Conservation (phyloP, 352 stramenopile genomes). For the Globisporangium nodosum region DNA sequence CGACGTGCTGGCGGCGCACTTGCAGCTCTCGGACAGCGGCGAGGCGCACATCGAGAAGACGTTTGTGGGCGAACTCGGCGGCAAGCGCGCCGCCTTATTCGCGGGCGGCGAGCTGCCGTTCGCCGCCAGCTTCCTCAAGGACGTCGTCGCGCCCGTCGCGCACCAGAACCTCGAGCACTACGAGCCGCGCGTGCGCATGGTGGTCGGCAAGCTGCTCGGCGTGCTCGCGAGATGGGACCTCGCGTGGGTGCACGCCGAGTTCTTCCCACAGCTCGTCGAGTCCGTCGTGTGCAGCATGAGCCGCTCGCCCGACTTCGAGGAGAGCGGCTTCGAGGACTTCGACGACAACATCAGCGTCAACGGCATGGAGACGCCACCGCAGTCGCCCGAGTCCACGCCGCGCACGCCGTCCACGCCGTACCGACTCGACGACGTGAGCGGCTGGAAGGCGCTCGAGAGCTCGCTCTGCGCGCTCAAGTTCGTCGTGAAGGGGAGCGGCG, state of each 20-base stretch:
- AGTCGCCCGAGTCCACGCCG: constrained; percentile 50
- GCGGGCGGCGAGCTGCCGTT: constrained; percentile 24
- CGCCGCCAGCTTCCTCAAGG: constrained; percentile 34
- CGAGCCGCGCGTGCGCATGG: constrained; percentile 78
- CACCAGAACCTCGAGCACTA: constrained; percentile 78
- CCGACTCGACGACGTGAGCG: constrained; percentile 93
- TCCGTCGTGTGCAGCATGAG: constrained; percentile 70
- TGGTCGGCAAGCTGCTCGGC: constrained; percentile 66
- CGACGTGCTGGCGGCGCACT: constrained; percentile 34
- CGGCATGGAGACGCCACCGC: constrained; percentile 64
- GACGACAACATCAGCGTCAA: constrained; percentile 82
- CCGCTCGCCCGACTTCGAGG: constrained; percentile 75
- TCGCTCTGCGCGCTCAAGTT: constrained; percentile 84
- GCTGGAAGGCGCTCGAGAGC: constrained; percentile 96
- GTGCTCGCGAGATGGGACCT: constrained; percentile 60
- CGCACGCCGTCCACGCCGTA: constrained; percentile 75
- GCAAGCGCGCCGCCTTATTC: constrained; percentile 14
- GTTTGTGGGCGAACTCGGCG: constrained; percentile 10
- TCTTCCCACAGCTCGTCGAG: constrained; percentile 68
- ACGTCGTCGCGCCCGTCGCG: constrained; percentile 29
- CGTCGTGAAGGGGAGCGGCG: constrained; percentile 75
- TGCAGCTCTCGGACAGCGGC: constrained; percentile 18
- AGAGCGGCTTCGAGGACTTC: constrained; percentile 64
- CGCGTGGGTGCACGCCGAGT: constrained; percentile 46
- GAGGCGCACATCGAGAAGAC: constrained; percentile 31